Evolutionary conservation across 2,329 filamentous ascomycete genomes (phyloP), one percentile per base, ranked within the genome.

Genomic region (Curvularia lunata): DNA sequence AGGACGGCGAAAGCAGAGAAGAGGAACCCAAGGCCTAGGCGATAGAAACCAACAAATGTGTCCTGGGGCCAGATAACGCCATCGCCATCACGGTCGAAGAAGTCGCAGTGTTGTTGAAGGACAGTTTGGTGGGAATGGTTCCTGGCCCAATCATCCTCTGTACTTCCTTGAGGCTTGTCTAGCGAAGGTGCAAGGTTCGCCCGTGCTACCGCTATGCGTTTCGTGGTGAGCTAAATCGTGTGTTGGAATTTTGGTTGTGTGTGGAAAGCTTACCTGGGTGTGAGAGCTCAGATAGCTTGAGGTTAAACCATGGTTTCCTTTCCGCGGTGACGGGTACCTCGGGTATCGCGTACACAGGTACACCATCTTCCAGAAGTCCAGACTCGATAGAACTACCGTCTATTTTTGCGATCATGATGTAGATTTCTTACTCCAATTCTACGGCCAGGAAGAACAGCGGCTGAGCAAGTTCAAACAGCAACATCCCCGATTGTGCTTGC

Each of bases 11-110:
- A 23, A 4, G 81, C 21, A 1, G 77, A 80, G 41, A 85, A 73
- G 18, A 80, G 10, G 19, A 79, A 54, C 19, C 73, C 74, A 70
- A 80, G 84, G 23, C 82, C 82, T 16, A 82, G 75, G 4, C 70
- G 69, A 43, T 78, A 74, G 65, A 82, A 82, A 10, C 82, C 81
- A 18, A 57, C 48, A 69, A 78, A 85, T 2, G 83, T 85, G 66
- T 85, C 83, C 1, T 60, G 64, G 0, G 84, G 83, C 79, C 79
- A 84, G 58, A 85, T 81, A n/a, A 85, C 71, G 32, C 80, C 80
- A 65, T 85, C 83, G 27, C 70, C 63, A 65, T 85, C 83, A 9
- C 71, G 64, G 67, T 85, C 83, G 62, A 82, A 86, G 75, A 83
- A 85, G 21, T 75, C 73, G 63, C 78, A 78, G 67, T 85, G 84